Conservation (phyloP, 495 filamentous ascomycete species). For the Aspergillus nanangensis region DNA sequence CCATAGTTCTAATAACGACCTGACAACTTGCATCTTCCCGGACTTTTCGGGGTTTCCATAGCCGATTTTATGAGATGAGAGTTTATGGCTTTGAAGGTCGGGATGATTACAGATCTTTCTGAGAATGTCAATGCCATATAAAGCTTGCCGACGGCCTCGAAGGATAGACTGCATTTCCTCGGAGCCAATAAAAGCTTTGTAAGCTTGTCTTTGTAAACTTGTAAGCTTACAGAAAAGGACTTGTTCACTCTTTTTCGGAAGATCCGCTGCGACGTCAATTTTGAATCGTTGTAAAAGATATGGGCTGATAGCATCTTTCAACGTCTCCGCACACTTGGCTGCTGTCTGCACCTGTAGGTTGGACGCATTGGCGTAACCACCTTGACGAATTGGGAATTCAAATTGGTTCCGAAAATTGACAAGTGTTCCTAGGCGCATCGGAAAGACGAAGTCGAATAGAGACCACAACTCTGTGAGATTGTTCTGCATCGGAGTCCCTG, state of each 20-base stretch:
- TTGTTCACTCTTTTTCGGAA: slow-evolving; percentile 92
- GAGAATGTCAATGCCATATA: slow-evolving; percentile 85
- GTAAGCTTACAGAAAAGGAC: slow-evolving; percentile 94
- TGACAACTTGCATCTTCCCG: slow-evolving; percentile 92
- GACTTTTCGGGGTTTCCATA: slow-evolving; percentile 75
- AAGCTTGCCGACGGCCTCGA: slow-evolving; percentile 65
- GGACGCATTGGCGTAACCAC: slow-evolving; percentile 89
- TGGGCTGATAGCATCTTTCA: slow-evolving; percentile 87
- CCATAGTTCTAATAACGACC: slow-evolving; percentile 80
- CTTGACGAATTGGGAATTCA: slow-evolving; percentile 84
- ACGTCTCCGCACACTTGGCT: slow-evolving; percentile 79
- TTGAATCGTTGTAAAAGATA: slow-evolving; percentile 94
- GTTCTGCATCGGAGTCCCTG: slow-evolving; percentile 97
- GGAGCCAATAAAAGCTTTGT: slow-evolving; percentile 75
- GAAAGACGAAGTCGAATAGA: slow-evolving; percentile 92
- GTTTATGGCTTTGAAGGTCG: slow-evolving; percentile 69
- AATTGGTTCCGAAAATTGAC: slow-evolving; percentile 86
- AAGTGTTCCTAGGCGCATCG: slow-evolving; percentile 89
- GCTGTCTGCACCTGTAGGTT: slow-evolving; percentile 91
- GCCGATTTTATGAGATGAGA: slow-evolving; percentile 50
- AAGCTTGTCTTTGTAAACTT: slow-evolving; percentile 66
- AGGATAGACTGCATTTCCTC: slow-evolving; percentile 77
- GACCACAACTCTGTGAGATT: slow-evolving; percentile 97
- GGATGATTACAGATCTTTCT: slow-evolving; percentile 98
- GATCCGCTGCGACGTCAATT: slow-evolving; percentile 85